Percentiles rank a stretch among this genome's conserved stretches.
phyloP scores from a whole-genome alignment of 2,329 filamentous ascomycete species.

The Xylaria sp. region DNA sequence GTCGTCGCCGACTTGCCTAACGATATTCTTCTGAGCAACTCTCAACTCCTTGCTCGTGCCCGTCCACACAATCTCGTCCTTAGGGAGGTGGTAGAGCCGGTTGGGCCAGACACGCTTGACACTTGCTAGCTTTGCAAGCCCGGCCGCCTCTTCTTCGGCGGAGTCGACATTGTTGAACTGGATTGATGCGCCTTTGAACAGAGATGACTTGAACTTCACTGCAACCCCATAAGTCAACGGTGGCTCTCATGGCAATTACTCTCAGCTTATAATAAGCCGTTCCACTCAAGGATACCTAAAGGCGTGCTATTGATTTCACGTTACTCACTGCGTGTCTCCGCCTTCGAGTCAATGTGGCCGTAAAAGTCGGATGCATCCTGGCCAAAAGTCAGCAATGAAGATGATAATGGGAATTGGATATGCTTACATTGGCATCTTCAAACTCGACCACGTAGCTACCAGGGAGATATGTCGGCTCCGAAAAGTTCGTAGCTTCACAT shows the following conservation, averaged over 20 bases:
- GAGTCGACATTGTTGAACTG: conserved; percentile 44
- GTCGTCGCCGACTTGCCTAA: conserved; percentile 34
- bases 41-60: conserved; percentile 36
- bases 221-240: conserved; percentile 1
- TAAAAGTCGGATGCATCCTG: conserved; percentile 41
- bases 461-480: conserved; percentile 32
- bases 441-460: conserved; percentile 52
- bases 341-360: conserved; percentile 36
- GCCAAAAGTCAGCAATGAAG: conserved; percentile 8
- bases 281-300: too few species aligned
- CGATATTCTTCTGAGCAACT: conserved; percentile 25
- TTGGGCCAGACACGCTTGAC: conserved; percentile 49
- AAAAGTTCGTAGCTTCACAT: conserved; percentile 21
- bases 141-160: conserved; percentile 38
- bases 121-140: conserved; percentile 38
- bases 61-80: conserved; percentile 38
- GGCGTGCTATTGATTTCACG: neutral
- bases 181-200: conserved; percentile 52
- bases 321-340: conserved; percentile 36
- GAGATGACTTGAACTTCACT: conserved; percentile 43
- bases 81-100: conserved; percentile 40
- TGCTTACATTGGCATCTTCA: conserved; percentile 43
- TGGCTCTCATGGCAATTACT: neutral
- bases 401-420: neutral
- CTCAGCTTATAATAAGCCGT: neutral